These are phyloP conservation scores for Talaromyces stipitatus DNA, from an alignment of 495 filamentous ascomycete species.

Conservation along the genomic window DNA sequence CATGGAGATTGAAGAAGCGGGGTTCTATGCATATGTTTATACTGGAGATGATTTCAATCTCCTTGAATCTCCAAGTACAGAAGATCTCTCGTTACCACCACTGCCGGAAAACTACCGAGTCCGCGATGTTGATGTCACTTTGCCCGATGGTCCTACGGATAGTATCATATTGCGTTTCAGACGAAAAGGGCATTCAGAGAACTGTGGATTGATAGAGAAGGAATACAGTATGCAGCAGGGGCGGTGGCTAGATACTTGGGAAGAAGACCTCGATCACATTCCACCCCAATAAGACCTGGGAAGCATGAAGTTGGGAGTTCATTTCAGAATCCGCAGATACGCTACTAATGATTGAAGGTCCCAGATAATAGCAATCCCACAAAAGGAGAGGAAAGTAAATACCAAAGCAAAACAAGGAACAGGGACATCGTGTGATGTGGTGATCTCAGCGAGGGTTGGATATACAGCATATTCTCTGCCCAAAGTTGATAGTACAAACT, in stretches of 20 bases:
- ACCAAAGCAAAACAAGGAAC: too few relatives aligned
- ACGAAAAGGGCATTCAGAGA: background rate
- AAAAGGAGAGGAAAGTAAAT: background rate
- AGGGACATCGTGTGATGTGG: too few relatives aligned
- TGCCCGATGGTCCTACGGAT: background rate
- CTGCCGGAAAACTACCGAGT: background rate
- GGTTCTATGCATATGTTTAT: conserved; percentile 8
- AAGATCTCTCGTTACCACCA: background rate
- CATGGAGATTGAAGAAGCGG: conserved; percentile 30
- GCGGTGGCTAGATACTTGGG: background rate
- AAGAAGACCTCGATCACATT: background rate
- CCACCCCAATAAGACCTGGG: too few relatives aligned
- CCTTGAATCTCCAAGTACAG: background rate
- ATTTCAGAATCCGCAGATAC: too few relatives aligned
- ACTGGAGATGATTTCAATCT: background rate
- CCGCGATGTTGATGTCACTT: background rate
- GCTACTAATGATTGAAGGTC: too few relatives aligned
- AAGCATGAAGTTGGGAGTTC: too few relatives aligned
- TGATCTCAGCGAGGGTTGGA: too few relatives aligned
- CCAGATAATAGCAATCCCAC: too few relatives aligned
- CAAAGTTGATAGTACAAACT: too few relatives aligned
- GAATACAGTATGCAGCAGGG: background rate
- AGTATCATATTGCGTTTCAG: background rate
- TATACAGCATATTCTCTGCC: too few relatives aligned
- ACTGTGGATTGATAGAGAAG: background rate